A percentile compares a stretch with the other conserved stretches of the same genome.
Evolutionary conservation across 2,329 filamentous ascomycete species (phyloP).

Genomic region (Aspergillus terreus): DNA sequence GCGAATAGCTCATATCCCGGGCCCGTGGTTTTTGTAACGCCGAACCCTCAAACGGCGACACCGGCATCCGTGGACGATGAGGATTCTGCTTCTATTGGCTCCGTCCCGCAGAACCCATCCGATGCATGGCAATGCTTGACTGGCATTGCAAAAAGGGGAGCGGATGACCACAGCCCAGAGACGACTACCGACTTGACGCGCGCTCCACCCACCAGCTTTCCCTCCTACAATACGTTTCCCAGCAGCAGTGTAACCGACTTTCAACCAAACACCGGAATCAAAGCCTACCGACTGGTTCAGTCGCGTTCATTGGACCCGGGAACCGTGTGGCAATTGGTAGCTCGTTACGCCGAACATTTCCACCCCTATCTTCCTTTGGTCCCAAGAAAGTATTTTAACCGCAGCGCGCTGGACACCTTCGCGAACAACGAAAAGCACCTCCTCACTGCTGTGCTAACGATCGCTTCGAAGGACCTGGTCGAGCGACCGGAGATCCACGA

Average conservation of each 20-base stretch:
- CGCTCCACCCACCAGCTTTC: constrained; percentile 20
- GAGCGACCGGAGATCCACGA: constrained; percentile 62
- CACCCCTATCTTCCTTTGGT: constrained; percentile 69
- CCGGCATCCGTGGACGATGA: constrained; percentile 33
- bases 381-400: constrained; percentile 56
- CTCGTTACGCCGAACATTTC: constrained; percentile 62
- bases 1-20: constrained; percentile 28
- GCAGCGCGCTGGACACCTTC: constrained; percentile 51
- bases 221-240: constrained; percentile 24
- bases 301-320: constrained; percentile 45
- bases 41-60: constrained; percentile 26
- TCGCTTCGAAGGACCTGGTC: constrained; percentile 67
- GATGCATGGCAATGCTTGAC: constrained; percentile 48
- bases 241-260: constrained; percentile 25
- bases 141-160: constrained; percentile 40
- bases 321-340: constrained; percentile 51
- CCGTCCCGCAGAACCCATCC: constrained; percentile 45
- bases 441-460: constrained; percentile 66
- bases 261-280: constrained; percentile 31
- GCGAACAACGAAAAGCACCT: constrained; percentile 63
- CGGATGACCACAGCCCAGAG: constrained; percentile 21
- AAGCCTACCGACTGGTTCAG: constrained; percentile 42
- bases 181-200: constrained; percentile 18
- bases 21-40: constrained; percentile 32
- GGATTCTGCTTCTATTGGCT: constrained; percentile 39